Evolutionary conservation across 2,329 filamentous ascomycete species (phyloP).

Genomic region (Kalmusia sp.): DNA sequence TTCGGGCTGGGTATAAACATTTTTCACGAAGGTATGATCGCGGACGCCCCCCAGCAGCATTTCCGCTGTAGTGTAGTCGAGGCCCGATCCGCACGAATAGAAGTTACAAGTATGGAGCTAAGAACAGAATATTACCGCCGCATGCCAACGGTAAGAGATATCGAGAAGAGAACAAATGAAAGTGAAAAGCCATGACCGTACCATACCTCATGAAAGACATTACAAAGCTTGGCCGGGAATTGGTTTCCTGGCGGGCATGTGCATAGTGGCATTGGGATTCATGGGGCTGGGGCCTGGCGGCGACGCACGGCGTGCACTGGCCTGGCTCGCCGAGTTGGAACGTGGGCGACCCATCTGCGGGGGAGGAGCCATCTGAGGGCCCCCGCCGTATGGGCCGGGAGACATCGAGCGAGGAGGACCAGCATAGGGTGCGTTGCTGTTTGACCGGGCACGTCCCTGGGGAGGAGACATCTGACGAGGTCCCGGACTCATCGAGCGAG

Average conservation of each 20-base stretch:
- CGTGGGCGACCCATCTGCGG: slow-evolving; percentile 43
- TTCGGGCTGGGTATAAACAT: slow-evolving; percentile 7
- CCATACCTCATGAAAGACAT: slow-evolving; percentile 32
- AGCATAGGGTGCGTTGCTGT: slow-evolving; percentile 48
- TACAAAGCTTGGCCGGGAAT: slow-evolving; percentile 56
- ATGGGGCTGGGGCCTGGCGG: slow-evolving; percentile 47
- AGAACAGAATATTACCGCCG: not conserved
- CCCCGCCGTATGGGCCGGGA: slow-evolving; percentile 48
- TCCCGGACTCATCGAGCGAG: slow-evolving; percentile 42
- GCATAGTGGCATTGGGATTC: slow-evolving; percentile 35
- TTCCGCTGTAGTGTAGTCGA: not conserved
- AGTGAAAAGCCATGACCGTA: slow-evolving; percentile 25
- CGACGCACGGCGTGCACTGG: slow-evolving; percentile 34
- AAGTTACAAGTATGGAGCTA: slow-evolving; percentile 3
- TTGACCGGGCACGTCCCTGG: slow-evolving; percentile 40
- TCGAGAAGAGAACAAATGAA: not conserved
- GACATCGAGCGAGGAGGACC: slow-evolving; percentile 46
- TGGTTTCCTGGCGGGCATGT: slow-evolving; percentile 53
- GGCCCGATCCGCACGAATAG: slow-evolving; percentile 10
- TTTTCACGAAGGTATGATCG: not conserved
- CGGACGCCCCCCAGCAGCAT: slow-evolving; percentile 5
- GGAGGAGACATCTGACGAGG: slow-evolving; percentile 27
- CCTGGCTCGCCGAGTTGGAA: slow-evolving; percentile 46
- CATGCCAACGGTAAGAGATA: not conserved
- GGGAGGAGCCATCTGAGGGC: slow-evolving; percentile 39